These are phyloP conservation scores for Boletus sp. DNA, from an alignment of 1,284 basidiomycete genomes.

Conservation along the genomic window DNA sequence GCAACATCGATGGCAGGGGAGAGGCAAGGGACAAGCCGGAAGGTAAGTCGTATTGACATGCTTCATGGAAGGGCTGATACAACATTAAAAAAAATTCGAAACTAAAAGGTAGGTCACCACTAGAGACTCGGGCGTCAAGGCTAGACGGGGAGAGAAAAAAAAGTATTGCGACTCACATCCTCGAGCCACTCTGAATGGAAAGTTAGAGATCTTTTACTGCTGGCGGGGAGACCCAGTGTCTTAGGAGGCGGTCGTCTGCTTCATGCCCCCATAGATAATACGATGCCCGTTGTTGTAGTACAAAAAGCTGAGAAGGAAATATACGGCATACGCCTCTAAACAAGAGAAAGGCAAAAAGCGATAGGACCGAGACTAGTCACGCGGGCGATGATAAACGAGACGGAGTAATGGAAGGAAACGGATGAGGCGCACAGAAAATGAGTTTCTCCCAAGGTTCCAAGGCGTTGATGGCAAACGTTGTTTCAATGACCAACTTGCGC, in stretches of 20 bases:
- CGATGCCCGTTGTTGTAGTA: constrained; percentile 29
- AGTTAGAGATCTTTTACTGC: constrained; percentile 29
- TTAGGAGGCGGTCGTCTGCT: constrained; percentile 21
- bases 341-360: constrained; percentile 27
- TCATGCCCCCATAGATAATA: constrained; percentile 35
- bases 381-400: neutral
- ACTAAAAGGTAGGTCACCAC: neutral
- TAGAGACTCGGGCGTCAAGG: constrained; percentile 6
- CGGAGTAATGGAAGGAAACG: neutral
- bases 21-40: neutral
- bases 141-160: neutral
- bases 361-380: constrained; percentile 26
- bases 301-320: constrained; percentile 29
- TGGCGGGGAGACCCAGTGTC: constrained; percentile 31
- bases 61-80: constrained; percentile 7
- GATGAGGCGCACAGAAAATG: constrained; percentile 42
- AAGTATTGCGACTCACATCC: constrained; percentile 16
- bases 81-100: constrained; percentile 7
- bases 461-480: constrained; percentile 49
- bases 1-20: neutral
- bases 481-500: constrained; percentile 47
- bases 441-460: constrained; percentile 61
- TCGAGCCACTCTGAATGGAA: neutral
- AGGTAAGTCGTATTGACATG: neutral
- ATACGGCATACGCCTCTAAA: constrained; percentile 29